Conservation (phyloP, 1,139 yeast genomes). For the Geotrichum citri-aurantii region DNA sequence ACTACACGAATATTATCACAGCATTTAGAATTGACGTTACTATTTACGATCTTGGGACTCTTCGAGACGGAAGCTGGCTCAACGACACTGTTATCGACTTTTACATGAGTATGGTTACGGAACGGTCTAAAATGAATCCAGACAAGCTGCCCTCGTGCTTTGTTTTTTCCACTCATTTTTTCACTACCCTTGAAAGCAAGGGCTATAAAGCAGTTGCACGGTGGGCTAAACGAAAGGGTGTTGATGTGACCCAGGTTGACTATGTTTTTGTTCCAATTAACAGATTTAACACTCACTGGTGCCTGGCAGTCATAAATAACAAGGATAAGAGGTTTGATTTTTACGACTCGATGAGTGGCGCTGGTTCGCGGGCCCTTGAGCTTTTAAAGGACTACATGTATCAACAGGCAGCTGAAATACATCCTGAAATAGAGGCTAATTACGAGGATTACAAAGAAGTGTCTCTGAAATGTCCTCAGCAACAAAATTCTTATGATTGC, state of each 20-base stretch:
- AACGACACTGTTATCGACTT: conserved; percentile 88
- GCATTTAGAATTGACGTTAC: conserved; percentile 54
- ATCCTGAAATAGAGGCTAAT: conserved; percentile 29
- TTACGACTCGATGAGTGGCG: conserved; percentile 69
- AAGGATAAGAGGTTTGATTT: conserved; percentile 53
- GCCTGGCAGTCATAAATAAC: conserved; percentile 73
- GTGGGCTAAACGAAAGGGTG: conserved; percentile 85
- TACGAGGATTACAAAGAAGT: conserved; percentile 27
- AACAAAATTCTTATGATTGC: conserved; percentile 86
- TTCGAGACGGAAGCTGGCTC: conserved; percentile 72
- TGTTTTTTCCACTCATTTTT: conserved; percentile 86
- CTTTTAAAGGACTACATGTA: conserved; percentile 46
- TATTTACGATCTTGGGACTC: conserved; percentile 62
- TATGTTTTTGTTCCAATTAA: conserved; percentile 79
- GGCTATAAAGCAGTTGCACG: conserved; percentile 81
- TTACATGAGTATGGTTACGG: conserved; percentile 58
- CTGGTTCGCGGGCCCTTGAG: conserved; percentile 47
- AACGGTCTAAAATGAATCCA: conserved; percentile 33
- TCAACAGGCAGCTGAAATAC: conserved; percentile 34
- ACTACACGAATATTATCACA: conserved; percentile 38
- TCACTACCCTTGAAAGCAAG: conserved; percentile 52
- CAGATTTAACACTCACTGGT: conserved; percentile 85
- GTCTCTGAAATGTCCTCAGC: conserved; percentile 62
- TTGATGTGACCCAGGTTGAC: conserved; percentile 58
- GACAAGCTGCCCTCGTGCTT: conserved; percentile 42